Evolutionary conservation across 1,139 yeast species (phyloP), one percentile per base, ranked within the genome.

Genomic region (Yamadazyma oceani): DNA sequence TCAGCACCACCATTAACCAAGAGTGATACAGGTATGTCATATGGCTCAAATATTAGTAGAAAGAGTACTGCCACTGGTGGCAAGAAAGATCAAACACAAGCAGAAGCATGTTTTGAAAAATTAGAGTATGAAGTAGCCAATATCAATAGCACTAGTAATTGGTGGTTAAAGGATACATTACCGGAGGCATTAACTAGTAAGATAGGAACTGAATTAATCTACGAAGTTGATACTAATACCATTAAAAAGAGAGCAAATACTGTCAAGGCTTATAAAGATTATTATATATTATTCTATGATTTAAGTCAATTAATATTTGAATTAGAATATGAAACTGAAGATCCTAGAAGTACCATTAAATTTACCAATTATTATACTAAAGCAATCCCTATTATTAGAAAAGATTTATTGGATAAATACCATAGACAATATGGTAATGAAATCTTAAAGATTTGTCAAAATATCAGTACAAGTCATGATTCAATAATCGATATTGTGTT

Each of bases 261-360:
- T 32, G 51, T 50, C 4, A 60, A 80, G 35, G 62, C 70, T 5
- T 71, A 77, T 43, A 72, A 83, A 40, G 92, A 85, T 46, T 81
- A 84, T 49, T 88, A 87, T 57, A 70, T 89, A 13, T 60, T 89
- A 32, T 85, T 82, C 56, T 79, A 77, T 44, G 95, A 86, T 55
- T 80, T 84, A 48, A 76, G 92, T 2, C 89, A 85, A 51, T 67
- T 83, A 13, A 60, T 75, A 1, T 61, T 85, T 46, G 80, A 80
- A 45, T 65, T 79, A 7, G 71, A 74, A 31, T 87, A 69, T 53
- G 82, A 82, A 35, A 52, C 58, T 14, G 64, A 67, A 17, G 78
- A 80, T 43, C 89, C 95, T 1, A 55, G 74, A 15, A 60, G 70
- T 4, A 67, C 86, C 1, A 68, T 79, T 3, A 62, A 66, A 31